These are phyloP conservation scores for Decorospora gaudefroyi DNA, from an alignment of 2,329 filamentous ascomycete species.

Conservation along the genomic window DNA sequence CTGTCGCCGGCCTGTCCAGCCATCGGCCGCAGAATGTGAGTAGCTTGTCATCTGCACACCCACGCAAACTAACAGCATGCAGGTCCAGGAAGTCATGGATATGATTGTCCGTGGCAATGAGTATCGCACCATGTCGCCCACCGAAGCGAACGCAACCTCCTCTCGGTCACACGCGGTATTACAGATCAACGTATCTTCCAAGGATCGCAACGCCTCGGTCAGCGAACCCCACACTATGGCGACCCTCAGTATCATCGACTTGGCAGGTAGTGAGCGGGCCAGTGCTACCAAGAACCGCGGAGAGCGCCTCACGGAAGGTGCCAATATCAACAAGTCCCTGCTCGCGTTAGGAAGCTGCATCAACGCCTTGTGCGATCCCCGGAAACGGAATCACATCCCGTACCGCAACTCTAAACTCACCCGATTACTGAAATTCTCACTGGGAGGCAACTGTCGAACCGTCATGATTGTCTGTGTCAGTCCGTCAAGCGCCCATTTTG, in stretches of 20 bases:
- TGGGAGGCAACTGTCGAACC: conserved; percentile 97
- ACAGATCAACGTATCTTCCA: conserved; percentile 94
- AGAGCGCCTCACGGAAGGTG: conserved; percentile 86
- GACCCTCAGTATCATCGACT: conserved; percentile 95
- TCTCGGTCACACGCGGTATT: conserved; percentile 96
- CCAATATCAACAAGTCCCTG: conserved; percentile 99
- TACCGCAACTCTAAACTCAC: conserved; percentile 98
- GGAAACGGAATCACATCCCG: conserved; percentile 90
- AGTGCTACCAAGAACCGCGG: conserved; percentile 97
- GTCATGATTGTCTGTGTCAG: conserved; percentile 99
- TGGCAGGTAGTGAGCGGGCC: conserved; percentile 93
- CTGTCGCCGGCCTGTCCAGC: conserved; percentile 86
- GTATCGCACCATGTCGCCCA: conserved; percentile 92
- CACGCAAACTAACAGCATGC: conserved; percentile 26
- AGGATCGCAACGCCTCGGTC: conserved; percentile 88
- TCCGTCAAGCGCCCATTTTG: conserved; percentile 93
- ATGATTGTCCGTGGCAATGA: conserved; percentile 97
- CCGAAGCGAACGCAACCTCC: conserved; percentile 94
- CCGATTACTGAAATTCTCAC: conserved; percentile 90
- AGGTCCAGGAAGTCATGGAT: conserved; percentile 90
- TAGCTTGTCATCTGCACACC: neutral
- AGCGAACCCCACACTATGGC: conserved; percentile 98
- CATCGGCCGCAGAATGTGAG: conserved; percentile 84
- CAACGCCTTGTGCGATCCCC: conserved; percentile 92
- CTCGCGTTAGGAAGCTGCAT: conserved; percentile 95